Base-by-base conservation (phyloP, 495 filamentous ascomycete genomes). In the Trichocladium uniseriatum region DNA sequence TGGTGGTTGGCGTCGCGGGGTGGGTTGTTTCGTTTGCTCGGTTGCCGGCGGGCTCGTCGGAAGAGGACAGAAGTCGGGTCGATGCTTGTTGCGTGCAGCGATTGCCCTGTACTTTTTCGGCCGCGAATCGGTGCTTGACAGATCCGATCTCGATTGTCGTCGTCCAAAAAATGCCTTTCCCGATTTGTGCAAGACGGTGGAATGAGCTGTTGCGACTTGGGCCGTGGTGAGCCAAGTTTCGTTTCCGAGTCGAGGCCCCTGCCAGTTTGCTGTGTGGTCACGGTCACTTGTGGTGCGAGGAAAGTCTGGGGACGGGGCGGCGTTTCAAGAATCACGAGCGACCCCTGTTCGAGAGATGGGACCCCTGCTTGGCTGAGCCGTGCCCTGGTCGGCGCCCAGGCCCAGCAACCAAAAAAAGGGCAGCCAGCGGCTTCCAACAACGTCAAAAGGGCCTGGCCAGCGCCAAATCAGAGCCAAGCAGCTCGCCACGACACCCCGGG, bases 311-410 rank as follows among this genome's bases (percentile, higher is more conserved):
- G 56, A 40, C 34, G 31, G 43, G 43, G 39, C 28, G 41, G 24
- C 43, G 55, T 63, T 63, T 59, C 55, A 63, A 58, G 49, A 61
- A 51, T 48, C 53, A 51, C 19, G 44, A 43, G 41, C 28, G 28
- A 58, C 58, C 60, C 60, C 55, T 59, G 55, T 52, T 47, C 21
- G 43, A 49, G 37, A 36, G 15, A 34, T 45, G 49, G 38, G 40
- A 47, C 54, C 57, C 53, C 57, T 56, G 48, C 20, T 38, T 46
- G 32, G 38, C 41, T 31, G 31, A 11, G 32, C 41, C 29, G 47
- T 16, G 47, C 47, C 43, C 38, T 46, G 48, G 35, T 27, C 31
- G n/a, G 16, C 36, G 45, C 18, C 45, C 45, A 48, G 37, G 27
- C 18, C 37, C 28, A 22, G 7, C 31, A 36, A 39, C n/a, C 37